Percentiles rank a stretch among this genome's conserved stretches.
Evolutionary conservation across 2,329 filamentous ascomycete genomes (phyloP).

Genomic region (Aspergillus transmontanensis): DNA sequence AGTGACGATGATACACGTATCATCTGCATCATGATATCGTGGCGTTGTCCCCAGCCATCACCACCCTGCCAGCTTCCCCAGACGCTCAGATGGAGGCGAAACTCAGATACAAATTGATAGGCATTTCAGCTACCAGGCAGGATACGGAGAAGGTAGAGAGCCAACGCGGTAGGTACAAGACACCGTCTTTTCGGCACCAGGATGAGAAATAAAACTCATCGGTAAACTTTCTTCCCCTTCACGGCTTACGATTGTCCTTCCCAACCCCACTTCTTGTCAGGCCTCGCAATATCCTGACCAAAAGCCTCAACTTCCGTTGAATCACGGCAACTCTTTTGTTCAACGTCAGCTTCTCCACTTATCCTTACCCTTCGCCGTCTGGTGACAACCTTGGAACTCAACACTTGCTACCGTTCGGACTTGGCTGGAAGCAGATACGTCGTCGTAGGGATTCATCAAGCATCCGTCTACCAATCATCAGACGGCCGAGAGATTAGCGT

Average conservation of each 20-base stretch:
- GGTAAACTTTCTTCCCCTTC: background rate
- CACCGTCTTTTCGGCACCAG: background rate
- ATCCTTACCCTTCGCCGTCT: background rate
- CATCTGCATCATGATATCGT: constrained; percentile 10
- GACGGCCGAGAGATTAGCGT: background rate
- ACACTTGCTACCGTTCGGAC: background rate
- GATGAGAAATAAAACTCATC: background rate
- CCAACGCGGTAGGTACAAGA: background rate
- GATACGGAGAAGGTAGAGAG: background rate
- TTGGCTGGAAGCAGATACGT: background rate
- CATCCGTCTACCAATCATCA: background rate
- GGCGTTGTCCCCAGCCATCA: background rate
- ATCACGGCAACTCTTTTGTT: background rate
- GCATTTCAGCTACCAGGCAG: background rate
- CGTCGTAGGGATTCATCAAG: background rate
- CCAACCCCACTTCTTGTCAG: background rate
- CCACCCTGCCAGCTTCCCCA: background rate
- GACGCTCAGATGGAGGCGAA: background rate
- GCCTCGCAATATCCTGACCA: background rate
- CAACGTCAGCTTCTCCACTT: background rate
- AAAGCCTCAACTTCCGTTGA: background rate
- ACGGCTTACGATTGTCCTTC: background rate
- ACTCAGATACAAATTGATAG: background rate
- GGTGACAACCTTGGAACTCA: background rate
- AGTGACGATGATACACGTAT: constrained; percentile 4